phyloP scores from a whole-genome alignment of 257 asterid genomes.

The Forsythia suspensa region DNA sequence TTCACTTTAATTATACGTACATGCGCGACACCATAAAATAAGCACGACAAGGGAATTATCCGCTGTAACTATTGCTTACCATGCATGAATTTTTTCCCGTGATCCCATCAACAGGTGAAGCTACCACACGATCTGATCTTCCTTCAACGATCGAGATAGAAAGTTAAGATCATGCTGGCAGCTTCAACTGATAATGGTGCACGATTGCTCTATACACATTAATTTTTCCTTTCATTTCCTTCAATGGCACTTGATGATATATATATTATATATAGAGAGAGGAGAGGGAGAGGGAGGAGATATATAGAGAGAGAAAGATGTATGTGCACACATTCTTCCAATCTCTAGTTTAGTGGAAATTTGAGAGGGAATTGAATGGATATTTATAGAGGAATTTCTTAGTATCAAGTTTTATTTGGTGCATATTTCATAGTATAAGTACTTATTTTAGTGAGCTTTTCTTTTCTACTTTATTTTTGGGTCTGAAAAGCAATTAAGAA shows the following conservation, averaged over 20 bases:
- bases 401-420: background rate
- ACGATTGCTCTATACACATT: background rate
- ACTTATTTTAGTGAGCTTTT: background rate
- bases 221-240: background rate
- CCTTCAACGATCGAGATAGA: background rate
- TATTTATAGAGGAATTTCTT: constrained; percentile 23
- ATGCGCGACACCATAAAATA: too few relatives aligned
- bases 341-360: background rate
- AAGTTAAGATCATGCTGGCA: constrained; percentile 13
- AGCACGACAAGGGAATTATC: too few relatives aligned
- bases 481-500: background rate
- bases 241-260: background rate
- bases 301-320: background rate
- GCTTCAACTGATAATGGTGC: constrained; percentile 17
- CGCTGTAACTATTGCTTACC: too few relatives aligned
- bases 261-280: background rate
- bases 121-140: constrained; percentile 37
- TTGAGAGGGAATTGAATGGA: constrained; percentile 12
- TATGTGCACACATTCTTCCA: background rate
- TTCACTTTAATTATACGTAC: too few relatives aligned
- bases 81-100: background rate
- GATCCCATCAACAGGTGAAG: constrained; percentile 34
- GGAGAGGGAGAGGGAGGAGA: background rate
- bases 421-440: background rate
- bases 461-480: background rate